phyloP scores from a whole-genome alignment of 2,329 filamentous ascomycete species.

The Verticillium zaregamsianum region DNA sequence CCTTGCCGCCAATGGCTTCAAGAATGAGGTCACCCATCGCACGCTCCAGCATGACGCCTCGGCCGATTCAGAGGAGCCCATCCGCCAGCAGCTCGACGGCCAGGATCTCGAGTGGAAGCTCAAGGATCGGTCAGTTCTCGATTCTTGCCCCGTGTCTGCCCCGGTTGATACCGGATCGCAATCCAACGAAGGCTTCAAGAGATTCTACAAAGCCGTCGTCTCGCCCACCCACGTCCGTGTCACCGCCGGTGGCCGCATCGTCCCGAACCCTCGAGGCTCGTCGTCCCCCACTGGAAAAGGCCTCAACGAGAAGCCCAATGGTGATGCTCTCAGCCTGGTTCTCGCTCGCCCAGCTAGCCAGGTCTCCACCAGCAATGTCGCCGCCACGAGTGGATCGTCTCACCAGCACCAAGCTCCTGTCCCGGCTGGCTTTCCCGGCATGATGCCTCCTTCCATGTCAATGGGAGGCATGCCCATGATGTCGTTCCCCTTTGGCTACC shows the following conservation, averaged over 20 bases:
- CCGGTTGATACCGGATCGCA: conserved; percentile 50
- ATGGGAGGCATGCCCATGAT: neutral
- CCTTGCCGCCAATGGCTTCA: neutral
- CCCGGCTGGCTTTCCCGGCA: neutral
- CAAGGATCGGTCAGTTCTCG: neutral
- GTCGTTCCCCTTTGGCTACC: neutral
- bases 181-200: conserved; percentile 61
- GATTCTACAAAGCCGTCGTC: conserved; percentile 64
- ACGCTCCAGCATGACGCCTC: neutral
- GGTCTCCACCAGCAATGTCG: neutral
- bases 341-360: neutral
- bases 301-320: conserved; percentile 32
- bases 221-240: conserved; percentile 65
- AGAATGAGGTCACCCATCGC: neutral
- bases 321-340: conserved; percentile 13
- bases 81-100: conserved; percentile 29
- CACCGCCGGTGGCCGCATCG: conserved; percentile 63
- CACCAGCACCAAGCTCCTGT: neutral
- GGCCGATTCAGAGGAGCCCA: conserved; percentile 3
- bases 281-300: conserved; percentile 50
- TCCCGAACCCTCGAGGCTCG: conserved; percentile 56
- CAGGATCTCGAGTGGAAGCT: conserved; percentile 35
- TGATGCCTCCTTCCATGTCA: neutral
- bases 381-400: neutral
- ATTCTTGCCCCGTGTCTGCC: conserved; percentile 41